Percentiles rank a stretch among this genome's conserved stretches.
These are phyloP conservation scores for Lichina pygmaea DNA, from an alignment of 495 filamentous ascomycete genomes.

Conservation along the genomic window DNA sequence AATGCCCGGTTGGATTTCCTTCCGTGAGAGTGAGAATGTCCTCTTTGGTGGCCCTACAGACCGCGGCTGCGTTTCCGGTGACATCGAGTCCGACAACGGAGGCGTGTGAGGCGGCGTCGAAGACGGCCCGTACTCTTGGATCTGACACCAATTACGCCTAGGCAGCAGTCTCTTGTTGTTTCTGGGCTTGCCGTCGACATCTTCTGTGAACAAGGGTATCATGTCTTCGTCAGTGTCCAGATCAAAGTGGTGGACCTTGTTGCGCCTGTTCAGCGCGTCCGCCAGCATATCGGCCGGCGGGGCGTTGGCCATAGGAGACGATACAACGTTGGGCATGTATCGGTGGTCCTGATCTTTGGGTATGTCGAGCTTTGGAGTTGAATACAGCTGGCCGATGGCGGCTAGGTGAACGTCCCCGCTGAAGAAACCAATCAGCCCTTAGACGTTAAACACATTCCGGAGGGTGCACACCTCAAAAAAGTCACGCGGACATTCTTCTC, in stretches of 20 bases:
- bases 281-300: slow-evolving; percentile 75
- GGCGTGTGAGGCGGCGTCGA: slow-evolving; percentile 43
- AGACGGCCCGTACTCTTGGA: slow-evolving; percentile 56
- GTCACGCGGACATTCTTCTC: slow-evolving; percentile 83
- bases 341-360: slow-evolving; percentile 68
- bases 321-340: slow-evolving; percentile 80
- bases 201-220: slow-evolving; percentile 72
- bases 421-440: background rate
- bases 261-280: slow-evolving; percentile 77
- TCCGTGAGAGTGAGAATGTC: slow-evolving; percentile 35
- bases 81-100: slow-evolving; percentile 12
- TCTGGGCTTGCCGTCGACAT: slow-evolving; percentile 64
- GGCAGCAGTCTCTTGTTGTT: slow-evolving; percentile 85
- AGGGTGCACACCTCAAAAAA: slow-evolving; percentile 33
- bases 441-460: background rate
- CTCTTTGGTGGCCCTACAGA: slow-evolving; percentile 15
- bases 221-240: slow-evolving; percentile 75
- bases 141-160: slow-evolving; percentile 79
- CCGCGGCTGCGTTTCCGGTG: slow-evolving; percentile 19
- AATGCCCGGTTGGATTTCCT: slow-evolving; percentile 19
- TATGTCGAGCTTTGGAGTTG: slow-evolving; percentile 50
- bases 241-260: slow-evolving; percentile 78
- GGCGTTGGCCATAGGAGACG: slow-evolving; percentile 74
- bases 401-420: slow-evolving; percentile 84
- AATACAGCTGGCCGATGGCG: slow-evolving; percentile 83